Evolutionary conservation across 371 early-diverging fungal species (phyloP).

Genomic region (Nematocida minor): DNA sequence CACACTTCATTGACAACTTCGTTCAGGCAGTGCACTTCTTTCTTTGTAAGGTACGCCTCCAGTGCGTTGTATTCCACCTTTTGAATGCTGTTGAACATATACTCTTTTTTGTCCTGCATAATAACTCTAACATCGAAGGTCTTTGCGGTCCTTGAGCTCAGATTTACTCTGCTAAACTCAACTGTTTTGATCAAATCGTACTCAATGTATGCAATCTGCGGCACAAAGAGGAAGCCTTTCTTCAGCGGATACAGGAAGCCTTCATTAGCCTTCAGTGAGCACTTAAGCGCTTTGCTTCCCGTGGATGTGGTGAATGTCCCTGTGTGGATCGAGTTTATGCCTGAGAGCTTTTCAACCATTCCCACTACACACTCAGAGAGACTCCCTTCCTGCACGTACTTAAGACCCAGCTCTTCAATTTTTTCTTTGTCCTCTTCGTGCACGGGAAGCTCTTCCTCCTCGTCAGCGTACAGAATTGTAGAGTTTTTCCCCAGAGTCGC

Average conservation of each 20-base stretch:
- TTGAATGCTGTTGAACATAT: constrained; percentile 59
- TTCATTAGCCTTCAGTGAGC: constrained; percentile 92
- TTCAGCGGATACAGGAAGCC: constrained; percentile 87
- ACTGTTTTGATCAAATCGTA: constrained; percentile 76
- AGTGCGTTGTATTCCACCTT: constrained; percentile 63
- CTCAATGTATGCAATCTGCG: constrained; percentile 81
- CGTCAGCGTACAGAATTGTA: constrained; percentile 32
- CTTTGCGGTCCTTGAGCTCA: constrained; percentile 61
- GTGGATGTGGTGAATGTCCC: constrained; percentile 51
- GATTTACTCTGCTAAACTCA: constrained; percentile 70
- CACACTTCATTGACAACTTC: constrained; percentile 60
- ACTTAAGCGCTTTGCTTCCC: constrained; percentile 75
- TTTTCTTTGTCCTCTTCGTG: constrained; percentile 33
- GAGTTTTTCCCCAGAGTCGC: constrained; percentile 29
- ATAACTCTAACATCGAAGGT: constrained; percentile 65
- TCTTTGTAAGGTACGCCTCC: constrained; percentile 59
- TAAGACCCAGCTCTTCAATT: constrained; percentile 69
- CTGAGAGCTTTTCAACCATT: constrained; percentile 77
- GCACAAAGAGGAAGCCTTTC: constrained; percentile 80
- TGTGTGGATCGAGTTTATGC: constrained; percentile 72
- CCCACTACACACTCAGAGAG: constrained; percentile 77
- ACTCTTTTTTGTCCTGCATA: constrained; percentile 44
- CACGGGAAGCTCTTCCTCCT: constrained; percentile 61
- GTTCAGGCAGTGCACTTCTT: constrained; percentile 56
- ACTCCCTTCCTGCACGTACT: constrained; percentile 77